These are phyloP conservation scores for Talaromyces sp. DNA, from an alignment of 2,329 filamentous ascomycete genomes.

Conservation along the genomic window DNA sequence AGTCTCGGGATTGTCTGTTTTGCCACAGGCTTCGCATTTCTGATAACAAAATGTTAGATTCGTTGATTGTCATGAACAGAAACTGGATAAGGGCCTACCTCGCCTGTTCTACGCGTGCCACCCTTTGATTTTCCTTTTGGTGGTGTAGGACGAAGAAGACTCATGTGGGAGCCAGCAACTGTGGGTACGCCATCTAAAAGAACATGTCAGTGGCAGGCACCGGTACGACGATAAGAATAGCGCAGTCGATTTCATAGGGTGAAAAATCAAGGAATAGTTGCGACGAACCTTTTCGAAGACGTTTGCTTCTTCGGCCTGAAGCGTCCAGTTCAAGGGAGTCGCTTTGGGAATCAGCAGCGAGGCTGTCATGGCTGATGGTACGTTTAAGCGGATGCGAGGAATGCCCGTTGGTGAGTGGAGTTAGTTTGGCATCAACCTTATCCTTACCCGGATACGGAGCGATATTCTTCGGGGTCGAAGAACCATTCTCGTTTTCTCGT, in stretches of 20 bases:
- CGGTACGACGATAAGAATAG: not conserved
- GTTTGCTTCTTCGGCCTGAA: slow-evolving; percentile 81
- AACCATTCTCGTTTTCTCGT: slow-evolving; percentile 55
- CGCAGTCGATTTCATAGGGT: not conserved
- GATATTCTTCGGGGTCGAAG: slow-evolving; percentile 61
- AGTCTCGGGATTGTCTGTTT: slow-evolving; percentile 67
- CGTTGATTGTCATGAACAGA: not conserved
- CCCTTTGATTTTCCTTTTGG: slow-evolving; percentile 58
- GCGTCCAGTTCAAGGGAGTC: slow-evolving; percentile 58
- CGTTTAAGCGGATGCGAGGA: slow-evolving; percentile 68
- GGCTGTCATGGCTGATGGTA: slow-evolving; percentile 63
- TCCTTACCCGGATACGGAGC: slow-evolving; percentile 55
- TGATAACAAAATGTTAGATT: slow-evolving; percentile 40
- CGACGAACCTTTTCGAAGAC: slow-evolving; percentile 76
- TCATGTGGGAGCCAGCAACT: slow-evolving; percentile 96
- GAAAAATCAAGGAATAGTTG: not conserved
- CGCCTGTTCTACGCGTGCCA: slow-evolving; percentile 57
- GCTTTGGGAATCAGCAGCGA: slow-evolving; percentile 42
- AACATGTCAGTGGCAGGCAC: slow-evolving; percentile 5
- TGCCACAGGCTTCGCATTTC: slow-evolving; percentile 85
- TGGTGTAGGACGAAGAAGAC: slow-evolving; percentile 78
- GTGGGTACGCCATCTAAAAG: slow-evolving; percentile 62
- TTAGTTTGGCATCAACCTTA: slow-evolving; percentile 25
- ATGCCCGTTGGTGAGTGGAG: slow-evolving; percentile 54
- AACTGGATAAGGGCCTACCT: slow-evolving; percentile 45